Conservation (phyloP, 2,329 filamentous ascomycete genomes). For the Myriosclerotinia curreyana region DNA sequence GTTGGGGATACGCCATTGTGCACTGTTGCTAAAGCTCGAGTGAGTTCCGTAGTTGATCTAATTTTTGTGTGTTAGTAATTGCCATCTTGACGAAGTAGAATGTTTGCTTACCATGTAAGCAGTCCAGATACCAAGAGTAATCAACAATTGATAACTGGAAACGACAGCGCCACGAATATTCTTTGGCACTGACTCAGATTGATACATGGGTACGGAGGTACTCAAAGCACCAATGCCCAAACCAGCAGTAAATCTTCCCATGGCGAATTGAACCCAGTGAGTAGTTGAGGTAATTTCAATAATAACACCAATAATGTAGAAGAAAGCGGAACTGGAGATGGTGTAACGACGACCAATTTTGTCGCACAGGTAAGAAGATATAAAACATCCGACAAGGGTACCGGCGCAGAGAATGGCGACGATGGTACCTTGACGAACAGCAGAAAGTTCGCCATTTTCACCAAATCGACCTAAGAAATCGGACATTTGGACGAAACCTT, state of each 20-base stretch:
- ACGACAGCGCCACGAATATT: slow-evolving; percentile 63
- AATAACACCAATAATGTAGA: slow-evolving; percentile 61
- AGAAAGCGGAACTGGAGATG: slow-evolving; percentile 57
- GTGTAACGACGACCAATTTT: slow-evolving; percentile 58
- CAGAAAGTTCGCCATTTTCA: slow-evolving; percentile 48
- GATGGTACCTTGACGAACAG: slow-evolving; percentile 59
- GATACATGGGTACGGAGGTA: slow-evolving; percentile 66
- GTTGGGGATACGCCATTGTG: slow-evolving; percentile 62
- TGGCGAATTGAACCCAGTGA: slow-evolving; percentile 62
- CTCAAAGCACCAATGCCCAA: slow-evolving; percentile 63
- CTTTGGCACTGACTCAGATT: slow-evolving; percentile 62
- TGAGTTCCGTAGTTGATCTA: slow-evolving; percentile 61
- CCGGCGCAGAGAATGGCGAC: slow-evolving; percentile 61
- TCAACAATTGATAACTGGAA: slow-evolving; percentile 64
- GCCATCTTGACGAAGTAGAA: neutral
- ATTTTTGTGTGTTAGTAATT: slow-evolving; percentile 38
- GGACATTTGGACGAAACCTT: slow-evolving; percentile 58
- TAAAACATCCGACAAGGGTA: slow-evolving; percentile 55
- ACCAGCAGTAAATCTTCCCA: slow-evolving; percentile 64
- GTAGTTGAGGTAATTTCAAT: slow-evolving; percentile 58
- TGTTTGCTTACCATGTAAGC: slow-evolving; percentile 47
- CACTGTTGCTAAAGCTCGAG: slow-evolving; percentile 42
- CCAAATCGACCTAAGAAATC: slow-evolving; percentile 57
- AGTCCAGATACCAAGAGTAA: slow-evolving; percentile 64
- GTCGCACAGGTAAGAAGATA: slow-evolving; percentile 60